Evolutionary conservation across 2,329 filamentous ascomycete genomes (phyloP).

Genomic region (Diaporthe velutina): DNA sequence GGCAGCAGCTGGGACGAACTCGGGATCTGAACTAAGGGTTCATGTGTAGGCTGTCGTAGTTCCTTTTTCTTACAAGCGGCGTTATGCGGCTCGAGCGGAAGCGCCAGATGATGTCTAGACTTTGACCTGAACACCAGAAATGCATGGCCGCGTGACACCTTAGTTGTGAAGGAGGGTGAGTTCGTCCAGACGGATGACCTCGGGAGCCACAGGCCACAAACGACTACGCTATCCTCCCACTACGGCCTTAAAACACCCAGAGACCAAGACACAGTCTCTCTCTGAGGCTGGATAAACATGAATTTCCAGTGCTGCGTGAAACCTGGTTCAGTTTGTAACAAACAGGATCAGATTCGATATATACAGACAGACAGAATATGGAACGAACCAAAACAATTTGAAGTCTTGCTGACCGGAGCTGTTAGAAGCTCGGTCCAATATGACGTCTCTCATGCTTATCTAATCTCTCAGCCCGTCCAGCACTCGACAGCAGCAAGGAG

Average conservation of each 20-base stretch:
- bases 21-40: background rate
- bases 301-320: background rate
- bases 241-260: conserved; percentile 1
- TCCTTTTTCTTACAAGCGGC: background rate
- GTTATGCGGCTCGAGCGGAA: conserved; percentile 7
- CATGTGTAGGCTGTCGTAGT: background rate
- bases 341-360: background rate
- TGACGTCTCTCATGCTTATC: conserved; percentile 30
- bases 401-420: conserved; percentile 3
- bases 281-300: conserved; percentile 11
- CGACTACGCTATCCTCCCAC: conserved; percentile 4
- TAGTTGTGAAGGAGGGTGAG: conserved; percentile 21
- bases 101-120: background rate
- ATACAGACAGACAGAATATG: background rate
- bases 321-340: background rate
- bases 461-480: background rate
- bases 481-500: background rate
- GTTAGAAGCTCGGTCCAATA: background rate
- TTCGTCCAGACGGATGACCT: conserved; percentile 4
- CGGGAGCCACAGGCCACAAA: background rate
- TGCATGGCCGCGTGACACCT: conserved; percentile 1
- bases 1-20: background rate
- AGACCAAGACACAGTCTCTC: conserved; percentile 5
- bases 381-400: background rate
- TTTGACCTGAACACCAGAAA: background rate